Conservation (phyloP, 2,329 filamentous ascomycete species). For the Amauroascus niger region DNA sequence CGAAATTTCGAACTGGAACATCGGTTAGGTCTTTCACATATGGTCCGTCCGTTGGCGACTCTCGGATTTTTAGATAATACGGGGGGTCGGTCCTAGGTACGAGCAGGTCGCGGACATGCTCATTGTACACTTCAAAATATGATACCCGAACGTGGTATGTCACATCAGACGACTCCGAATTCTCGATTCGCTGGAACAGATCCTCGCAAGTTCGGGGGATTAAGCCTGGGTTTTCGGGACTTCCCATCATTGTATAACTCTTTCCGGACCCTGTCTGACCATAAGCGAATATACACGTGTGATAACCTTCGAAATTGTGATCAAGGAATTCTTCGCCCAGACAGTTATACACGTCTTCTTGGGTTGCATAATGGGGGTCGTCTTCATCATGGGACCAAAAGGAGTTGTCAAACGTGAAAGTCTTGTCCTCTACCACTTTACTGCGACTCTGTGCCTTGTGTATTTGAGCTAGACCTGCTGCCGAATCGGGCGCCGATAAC, state of each 20-base stretch:
- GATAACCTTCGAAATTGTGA: constrained; percentile 98
- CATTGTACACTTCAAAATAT: constrained; percentile 99
- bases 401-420: constrained; percentile 92
- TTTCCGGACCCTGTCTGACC: constrained; percentile 96
- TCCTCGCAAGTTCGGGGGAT: constrained; percentile 95
- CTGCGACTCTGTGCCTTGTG: constrained; percentile 51
- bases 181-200: constrained; percentile 84
- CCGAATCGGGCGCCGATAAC: constrained; percentile 56
- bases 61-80: constrained; percentile 92
- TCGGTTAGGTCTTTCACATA: constrained; percentile 97
- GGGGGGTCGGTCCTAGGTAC: constrained; percentile 69
- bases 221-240: constrained; percentile 70
- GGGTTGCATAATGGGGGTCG: constrained; percentile 79
- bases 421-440: constrained; percentile 74
- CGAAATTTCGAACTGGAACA: constrained; percentile 75
- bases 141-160: constrained; percentile 96
- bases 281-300: constrained; percentile 98
- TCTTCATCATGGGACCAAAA: constrained; percentile 86
- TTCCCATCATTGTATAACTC: constrained; percentile 97
- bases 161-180: constrained; percentile 75
- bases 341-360: constrained; percentile 88
- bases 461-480: constrained; percentile 17
- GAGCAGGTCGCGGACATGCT: constrained; percentile 90
- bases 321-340: constrained; percentile 95
- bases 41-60: constrained; percentile 86